A percentile compares a stretch with the other conserved stretches of the same genome.
Evolutionary conservation across 2,329 filamentous ascomycete genomes (phyloP).

Genomic region (Epicoccum sorghinum): DNA sequence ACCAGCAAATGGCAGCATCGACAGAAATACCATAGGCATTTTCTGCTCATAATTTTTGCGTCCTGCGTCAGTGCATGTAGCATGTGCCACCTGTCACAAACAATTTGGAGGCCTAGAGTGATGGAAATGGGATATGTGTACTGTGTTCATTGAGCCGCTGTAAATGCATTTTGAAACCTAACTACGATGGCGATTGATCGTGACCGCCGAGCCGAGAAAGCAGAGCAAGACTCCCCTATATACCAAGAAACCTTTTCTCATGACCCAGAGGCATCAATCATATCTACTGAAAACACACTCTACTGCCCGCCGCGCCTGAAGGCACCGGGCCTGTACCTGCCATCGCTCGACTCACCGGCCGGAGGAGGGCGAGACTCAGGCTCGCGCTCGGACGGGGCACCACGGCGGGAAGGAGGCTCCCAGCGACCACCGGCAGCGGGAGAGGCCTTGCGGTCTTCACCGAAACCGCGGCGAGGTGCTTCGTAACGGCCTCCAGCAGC

Average conservation of each 20-base stretch:
- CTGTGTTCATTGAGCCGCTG: constrained; percentile 6
- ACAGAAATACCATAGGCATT: too few species aligned
- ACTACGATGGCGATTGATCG: constrained; percentile 9
- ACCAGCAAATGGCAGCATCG: too few species aligned
- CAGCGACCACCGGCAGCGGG: constrained; percentile 41
- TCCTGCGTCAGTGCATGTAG: too few species aligned
- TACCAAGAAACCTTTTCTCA: constrained; percentile 15
- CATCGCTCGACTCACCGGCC: constrained; percentile 38
- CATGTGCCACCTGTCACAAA: too few species aligned
- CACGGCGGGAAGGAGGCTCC: constrained; percentile 37
- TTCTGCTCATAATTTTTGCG: too few species aligned
- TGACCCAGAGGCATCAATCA: constrained; percentile 20
- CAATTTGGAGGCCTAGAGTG: too few species aligned
- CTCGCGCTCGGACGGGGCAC: constrained; percentile 30
- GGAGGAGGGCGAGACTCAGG: constrained; percentile 32
- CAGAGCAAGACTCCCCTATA: constrained; percentile 18
- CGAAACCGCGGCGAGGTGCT: constrained; percentile 34
- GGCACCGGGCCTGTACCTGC: constrained; percentile 50
- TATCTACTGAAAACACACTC: constrained; percentile 17
- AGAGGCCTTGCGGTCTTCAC: constrained; percentile 41
- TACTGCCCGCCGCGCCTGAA: constrained; percentile 34
- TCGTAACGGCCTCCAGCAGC: constrained; percentile 39
- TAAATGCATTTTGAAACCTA: constrained; percentile 16
- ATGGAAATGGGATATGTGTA: background rate
- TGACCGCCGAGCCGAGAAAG: constrained; percentile 15